Conservation (phyloP, 1,284 basidiomycete genomes). For the Sanguinoderma infundibulare region DNA sequence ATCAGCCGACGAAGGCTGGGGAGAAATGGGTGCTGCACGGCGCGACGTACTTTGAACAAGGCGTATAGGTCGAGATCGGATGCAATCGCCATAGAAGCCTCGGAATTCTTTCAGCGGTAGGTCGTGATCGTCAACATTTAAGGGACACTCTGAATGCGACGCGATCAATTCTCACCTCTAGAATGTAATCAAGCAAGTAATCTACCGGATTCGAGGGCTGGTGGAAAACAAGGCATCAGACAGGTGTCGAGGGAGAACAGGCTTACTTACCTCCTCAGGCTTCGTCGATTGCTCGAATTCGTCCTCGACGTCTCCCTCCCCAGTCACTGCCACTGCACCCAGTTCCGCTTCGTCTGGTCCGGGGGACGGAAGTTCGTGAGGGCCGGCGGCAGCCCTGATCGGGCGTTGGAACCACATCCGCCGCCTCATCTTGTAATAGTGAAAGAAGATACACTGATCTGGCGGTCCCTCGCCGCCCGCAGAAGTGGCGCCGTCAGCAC, state of each 20-base stretch:
- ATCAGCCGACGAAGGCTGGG: neutral
- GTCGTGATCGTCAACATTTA: too few species aligned
- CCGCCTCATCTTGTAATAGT: conserved; percentile 30
- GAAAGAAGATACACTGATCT: conserved; percentile 29
- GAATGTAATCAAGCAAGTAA: conserved; percentile 7
- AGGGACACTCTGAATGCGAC: too few species aligned
- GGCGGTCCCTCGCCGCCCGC: neutral
- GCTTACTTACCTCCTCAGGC: neutral
- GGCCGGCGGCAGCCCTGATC: conserved; percentile 25
- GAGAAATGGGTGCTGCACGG: too few species aligned
- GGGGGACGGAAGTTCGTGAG: conserved; percentile 12
- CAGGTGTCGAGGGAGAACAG: neutral
- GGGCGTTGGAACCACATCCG: conserved; percentile 9
- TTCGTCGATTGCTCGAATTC: neutral
- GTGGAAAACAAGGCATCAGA: neutral
- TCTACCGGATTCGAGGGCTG: conserved; percentile 8
- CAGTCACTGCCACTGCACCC: neutral
- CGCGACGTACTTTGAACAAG: conserved; percentile 10
- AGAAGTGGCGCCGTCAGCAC: neutral
- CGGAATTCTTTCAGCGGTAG: neutral
- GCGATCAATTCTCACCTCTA: conserved; percentile 2
- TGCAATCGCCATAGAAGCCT: neutral
- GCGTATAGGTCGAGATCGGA: conserved; percentile 4
- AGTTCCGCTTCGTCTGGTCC: neutral
- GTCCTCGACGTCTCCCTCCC: neutral